These are phyloP conservation scores for Ustilago bromivora DNA, from an alignment of 1,284 basidiomycete genomes.

Conservation along the genomic window DNA sequence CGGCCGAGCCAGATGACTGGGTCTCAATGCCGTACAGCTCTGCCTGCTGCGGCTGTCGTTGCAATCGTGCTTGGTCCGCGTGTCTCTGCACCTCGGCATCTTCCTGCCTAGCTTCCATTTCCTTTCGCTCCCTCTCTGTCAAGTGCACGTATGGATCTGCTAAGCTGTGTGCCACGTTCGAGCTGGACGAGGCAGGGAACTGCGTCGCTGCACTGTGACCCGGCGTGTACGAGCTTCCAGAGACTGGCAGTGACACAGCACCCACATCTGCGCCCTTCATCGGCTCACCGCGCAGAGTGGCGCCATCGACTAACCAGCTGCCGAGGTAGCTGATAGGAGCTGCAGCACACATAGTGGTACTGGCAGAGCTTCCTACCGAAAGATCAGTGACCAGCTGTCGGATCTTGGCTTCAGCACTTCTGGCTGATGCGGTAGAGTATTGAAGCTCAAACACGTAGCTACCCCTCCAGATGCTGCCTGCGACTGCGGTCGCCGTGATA, in stretches of 20 bases:
- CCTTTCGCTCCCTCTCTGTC: slow-evolving; percentile 40
- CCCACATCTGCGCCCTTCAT: neutral
- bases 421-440: slow-evolving; percentile 23
- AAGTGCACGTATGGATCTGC: slow-evolving; percentile 6
- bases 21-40: slow-evolving; percentile 30
- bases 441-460: slow-evolving; percentile 50
- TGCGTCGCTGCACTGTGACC: slow-evolving; percentile 10
- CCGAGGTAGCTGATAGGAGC: slow-evolving; percentile 28
- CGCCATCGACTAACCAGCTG: slow-evolving; percentile 44
- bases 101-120: slow-evolving; percentile 36
- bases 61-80: slow-evolving; percentile 31
- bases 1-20: slow-evolving; percentile 16
- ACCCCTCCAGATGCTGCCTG: slow-evolving; percentile 38
- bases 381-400: slow-evolving; percentile 29
- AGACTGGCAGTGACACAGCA: neutral
- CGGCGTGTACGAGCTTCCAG: slow-evolving; percentile 2
- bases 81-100: slow-evolving; percentile 43
- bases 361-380: slow-evolving; percentile 21
- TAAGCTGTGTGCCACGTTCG: slow-evolving; percentile 2
- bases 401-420: slow-evolving; percentile 20
- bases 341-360: slow-evolving; percentile 4
- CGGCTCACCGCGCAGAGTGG: slow-evolving; percentile 17
- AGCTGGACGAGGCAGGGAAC: slow-evolving; percentile 16
- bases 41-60: slow-evolving; percentile 39
- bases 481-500: neutral